Conservation (phyloP, 2,329 filamentous ascomycete species). For the Pezicula radicicola region DNA sequence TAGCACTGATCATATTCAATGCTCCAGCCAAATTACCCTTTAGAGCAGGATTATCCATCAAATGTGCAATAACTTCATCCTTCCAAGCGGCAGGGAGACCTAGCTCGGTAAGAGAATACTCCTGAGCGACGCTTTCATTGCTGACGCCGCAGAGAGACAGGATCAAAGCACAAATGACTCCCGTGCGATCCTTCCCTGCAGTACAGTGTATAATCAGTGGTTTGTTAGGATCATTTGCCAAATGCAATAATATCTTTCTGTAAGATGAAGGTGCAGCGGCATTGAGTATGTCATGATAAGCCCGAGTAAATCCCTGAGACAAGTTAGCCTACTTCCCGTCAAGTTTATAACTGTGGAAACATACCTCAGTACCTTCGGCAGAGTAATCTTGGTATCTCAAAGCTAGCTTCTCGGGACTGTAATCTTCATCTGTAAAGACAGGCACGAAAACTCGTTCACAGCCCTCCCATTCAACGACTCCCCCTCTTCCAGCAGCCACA, state of each 20-base stretch:
- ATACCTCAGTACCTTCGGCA: constrained; percentile 42
- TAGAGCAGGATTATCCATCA: constrained; percentile 49
- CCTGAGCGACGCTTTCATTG: constrained; percentile 56
- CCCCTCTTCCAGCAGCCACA: constrained; percentile 28
- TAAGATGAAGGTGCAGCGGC: constrained; percentile 49
- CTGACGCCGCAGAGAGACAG: constrained; percentile 61
- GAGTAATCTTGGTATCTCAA: constrained; percentile 59
- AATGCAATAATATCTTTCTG: constrained; percentile 43
- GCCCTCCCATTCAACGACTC: constrained; percentile 44
- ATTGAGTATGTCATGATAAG: constrained; percentile 60
- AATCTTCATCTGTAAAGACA: constrained; percentile 61
- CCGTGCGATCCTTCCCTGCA: constrained; percentile 75
- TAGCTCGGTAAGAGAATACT: constrained; percentile 65
- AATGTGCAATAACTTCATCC: constrained; percentile 45
- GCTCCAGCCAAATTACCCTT: constrained; percentile 33
- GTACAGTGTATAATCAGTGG: constrained; percentile 71
- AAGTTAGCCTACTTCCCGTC: background rate
- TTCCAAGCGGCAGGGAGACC: constrained; percentile 52
- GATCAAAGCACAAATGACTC: constrained; percentile 65
- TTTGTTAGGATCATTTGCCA: constrained; percentile 31
- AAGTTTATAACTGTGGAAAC: constrained; percentile 5
- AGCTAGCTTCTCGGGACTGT: constrained; percentile 60
- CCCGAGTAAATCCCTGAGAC: constrained; percentile 55
- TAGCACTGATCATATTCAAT: constrained; percentile 39
- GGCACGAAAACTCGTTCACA: constrained; percentile 57